Evolutionary conservation across 208 protist species (phyloP).

Genomic region (Novymonas esmeraldas): DNA sequence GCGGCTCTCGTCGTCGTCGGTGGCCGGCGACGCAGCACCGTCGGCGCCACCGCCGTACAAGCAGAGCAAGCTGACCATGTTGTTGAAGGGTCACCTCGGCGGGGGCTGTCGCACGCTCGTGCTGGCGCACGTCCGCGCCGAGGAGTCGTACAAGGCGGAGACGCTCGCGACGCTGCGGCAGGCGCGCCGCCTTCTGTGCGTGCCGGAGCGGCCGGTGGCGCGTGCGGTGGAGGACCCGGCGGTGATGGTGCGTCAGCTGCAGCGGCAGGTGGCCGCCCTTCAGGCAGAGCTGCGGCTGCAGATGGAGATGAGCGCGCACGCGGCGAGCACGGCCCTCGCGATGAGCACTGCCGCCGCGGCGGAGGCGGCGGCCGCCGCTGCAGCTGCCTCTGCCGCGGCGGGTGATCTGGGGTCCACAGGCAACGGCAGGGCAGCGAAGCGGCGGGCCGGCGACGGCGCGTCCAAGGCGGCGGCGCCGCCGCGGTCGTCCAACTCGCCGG

Average conservation of each 20-base stretch:
- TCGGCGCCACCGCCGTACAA: slow-evolving; percentile 46
- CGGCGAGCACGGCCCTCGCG: neutral
- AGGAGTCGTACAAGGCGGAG: slow-evolving; percentile 59
- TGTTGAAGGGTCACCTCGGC: slow-evolving; percentile 90
- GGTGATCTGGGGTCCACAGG: neutral
- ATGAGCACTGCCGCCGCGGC: neutral
- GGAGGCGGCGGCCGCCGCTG: neutral
- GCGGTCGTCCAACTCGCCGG: neutral
- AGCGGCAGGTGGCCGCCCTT: slow-evolving; percentile 83
- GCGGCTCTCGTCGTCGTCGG: slow-evolving; percentile 34
- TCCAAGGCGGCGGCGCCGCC: no score
- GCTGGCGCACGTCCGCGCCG: slow-evolving; percentile 86
- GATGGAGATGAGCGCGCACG: slow-evolving; percentile 63
- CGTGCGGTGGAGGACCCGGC: slow-evolving; percentile 74
- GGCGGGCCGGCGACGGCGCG: neutral
- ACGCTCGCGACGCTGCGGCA: slow-evolving; percentile 89
- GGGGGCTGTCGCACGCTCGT: slow-evolving; percentile 81
- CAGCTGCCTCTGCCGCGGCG: neutral
- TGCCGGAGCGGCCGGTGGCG: slow-evolving; percentile 67
- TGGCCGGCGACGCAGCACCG: neutral
- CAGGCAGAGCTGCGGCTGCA: slow-evolving; percentile 93
- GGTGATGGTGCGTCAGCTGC: slow-evolving; percentile 70
- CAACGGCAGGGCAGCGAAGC: neutral
- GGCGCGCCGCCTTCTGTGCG: slow-evolving; percentile 85
- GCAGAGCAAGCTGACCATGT: slow-evolving; percentile 88